These are phyloP conservation scores for Acacia crassicarpa DNA, from an alignment of 306 rosid genomes.

Conservation along the genomic window DNA sequence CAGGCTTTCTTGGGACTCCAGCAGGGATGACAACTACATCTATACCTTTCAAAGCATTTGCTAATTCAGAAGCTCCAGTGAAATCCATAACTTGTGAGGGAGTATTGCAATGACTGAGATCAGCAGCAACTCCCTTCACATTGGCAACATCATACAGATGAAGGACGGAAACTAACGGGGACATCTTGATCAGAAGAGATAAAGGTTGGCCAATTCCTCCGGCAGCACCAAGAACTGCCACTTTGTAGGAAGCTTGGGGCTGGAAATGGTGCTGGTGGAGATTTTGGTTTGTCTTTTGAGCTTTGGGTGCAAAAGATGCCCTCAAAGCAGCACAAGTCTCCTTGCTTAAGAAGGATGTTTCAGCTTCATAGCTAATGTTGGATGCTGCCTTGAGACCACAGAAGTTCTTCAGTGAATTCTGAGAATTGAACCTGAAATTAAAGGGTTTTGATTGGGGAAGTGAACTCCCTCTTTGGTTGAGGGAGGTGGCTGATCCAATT, in stretches of 20 bases:
- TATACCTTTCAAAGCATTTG: constrained; percentile 64
- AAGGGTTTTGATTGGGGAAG: constrained; percentile 52
- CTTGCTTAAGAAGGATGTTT: constrained; percentile 60
- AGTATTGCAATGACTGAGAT: constrained; percentile 95
- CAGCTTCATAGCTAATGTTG: constrained; percentile 43
- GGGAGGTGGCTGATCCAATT: constrained; percentile 51
- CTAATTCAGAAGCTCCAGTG: constrained; percentile 79
- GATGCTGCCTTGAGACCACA: constrained; percentile 69
- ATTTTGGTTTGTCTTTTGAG: constrained; percentile 49
- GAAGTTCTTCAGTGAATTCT: constrained; percentile 58
- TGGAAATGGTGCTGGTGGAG: constrained; percentile 40
- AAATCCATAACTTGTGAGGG: constrained; percentile 85
- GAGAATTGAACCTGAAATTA: constrained; percentile 52
- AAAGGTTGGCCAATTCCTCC: constrained; percentile 97
- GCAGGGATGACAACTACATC: constrained; percentile 95
- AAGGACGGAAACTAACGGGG: constrained; percentile 79
- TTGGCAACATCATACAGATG: constrained; percentile 92
- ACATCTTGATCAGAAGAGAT: constrained; percentile 94
- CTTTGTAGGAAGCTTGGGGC: constrained; percentile 86
- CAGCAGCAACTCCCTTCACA: constrained; percentile 98
- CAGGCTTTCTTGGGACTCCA: constrained; percentile 97
- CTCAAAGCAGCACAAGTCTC: constrained; percentile 54
- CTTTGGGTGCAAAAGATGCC: constrained; percentile 52
- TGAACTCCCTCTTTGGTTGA: constrained; percentile 48
- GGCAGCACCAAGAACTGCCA: constrained; percentile 93